Evolutionary conservation across 306 rosid genomes (phyloP).

Genomic region (Neltuma alba): DNA sequence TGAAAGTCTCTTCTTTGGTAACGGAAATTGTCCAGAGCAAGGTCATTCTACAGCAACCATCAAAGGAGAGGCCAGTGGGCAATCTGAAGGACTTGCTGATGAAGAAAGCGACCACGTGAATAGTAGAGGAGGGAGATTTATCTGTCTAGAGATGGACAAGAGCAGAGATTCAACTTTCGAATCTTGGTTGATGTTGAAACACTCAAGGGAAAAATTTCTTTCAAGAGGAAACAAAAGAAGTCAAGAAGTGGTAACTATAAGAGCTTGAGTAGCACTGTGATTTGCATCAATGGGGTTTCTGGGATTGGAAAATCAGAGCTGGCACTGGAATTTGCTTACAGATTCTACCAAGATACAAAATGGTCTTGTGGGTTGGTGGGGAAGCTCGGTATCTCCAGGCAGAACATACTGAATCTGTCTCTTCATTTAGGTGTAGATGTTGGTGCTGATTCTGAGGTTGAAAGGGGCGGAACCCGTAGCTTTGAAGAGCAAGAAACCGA

Average conservation of each 20-base stretch:
- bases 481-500: conserved; percentile 91
- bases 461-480: conserved; percentile 73
- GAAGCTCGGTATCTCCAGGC: conserved; percentile 80
- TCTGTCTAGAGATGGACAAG: conserved; percentile 69
- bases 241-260: conserved; percentile 63
- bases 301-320: conserved; percentile 91
- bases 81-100: conserved; percentile 85
- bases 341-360: conserved; percentile 76
- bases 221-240: conserved; percentile 70
- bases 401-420: conserved; percentile 76
- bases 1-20: conserved; percentile 65
- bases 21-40: conserved; percentile 49
- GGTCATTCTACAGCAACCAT: conserved; percentile 41
- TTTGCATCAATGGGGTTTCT: conserved; percentile 77
- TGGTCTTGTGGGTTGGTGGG: conserved; percentile 93
- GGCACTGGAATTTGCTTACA: conserved; percentile 75
- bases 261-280: conserved; percentile 60
- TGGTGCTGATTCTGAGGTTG: conserved; percentile 76
- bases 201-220: conserved; percentile 51
- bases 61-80: conserved; percentile 65
- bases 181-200: conserved; percentile 78
- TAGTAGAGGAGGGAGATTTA: conserved; percentile 59
- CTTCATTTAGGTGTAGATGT: conserved; percentile 70
- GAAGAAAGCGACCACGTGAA: conserved; percentile 65
- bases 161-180: conserved; percentile 66